Conservation (phyloP, 768 basidiomycete species). For the Tubosaeta sp. region DNA sequence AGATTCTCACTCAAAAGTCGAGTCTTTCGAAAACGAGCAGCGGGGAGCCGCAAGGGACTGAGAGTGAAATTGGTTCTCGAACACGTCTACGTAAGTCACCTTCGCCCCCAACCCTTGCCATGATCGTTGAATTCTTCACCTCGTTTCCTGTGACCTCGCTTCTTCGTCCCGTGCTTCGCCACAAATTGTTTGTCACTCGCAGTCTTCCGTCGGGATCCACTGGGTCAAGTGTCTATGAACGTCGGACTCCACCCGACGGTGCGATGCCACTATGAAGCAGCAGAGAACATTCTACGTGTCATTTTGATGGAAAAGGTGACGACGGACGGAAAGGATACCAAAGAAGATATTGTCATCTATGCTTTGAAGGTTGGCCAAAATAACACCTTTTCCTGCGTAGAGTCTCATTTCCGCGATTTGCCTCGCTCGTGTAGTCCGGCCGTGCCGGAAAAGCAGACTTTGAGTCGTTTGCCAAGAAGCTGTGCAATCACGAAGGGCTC, state of each 20-base stretch:
- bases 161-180: not conserved
- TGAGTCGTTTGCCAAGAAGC: conserved; percentile 44
- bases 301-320: conserved; percentile 46
- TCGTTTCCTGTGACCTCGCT: not conserved
- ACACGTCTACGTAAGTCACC: conserved; percentile 31
- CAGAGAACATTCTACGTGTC: conserved; percentile 53
- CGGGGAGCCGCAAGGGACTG: not conserved
- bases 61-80: conserved; percentile 15
- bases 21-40: not conserved
- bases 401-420: not conserved
- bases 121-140: conserved; percentile 15
- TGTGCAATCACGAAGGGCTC: conserved; percentile 37
- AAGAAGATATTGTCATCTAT: conserved; percentile 52
- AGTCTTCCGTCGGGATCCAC: conserved; percentile 71
- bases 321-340: conserved; percentile 20
- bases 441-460: conserved; percentile 51
- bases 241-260: conserved; percentile 50
- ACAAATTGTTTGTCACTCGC: not conserved
- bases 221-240: conserved; percentile 70
- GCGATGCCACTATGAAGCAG: conserved; percentile 53
- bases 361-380: conserved; percentile 52
- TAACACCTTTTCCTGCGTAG: not conserved
- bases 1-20: conserved; percentile 43
- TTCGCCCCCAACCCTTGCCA: conserved; percentile 17
- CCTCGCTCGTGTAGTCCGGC: conserved; percentile 23